phyloP scores from a whole-genome alignment of 768 basidiomycete genomes.

The Mrakia gelida region DNA sequence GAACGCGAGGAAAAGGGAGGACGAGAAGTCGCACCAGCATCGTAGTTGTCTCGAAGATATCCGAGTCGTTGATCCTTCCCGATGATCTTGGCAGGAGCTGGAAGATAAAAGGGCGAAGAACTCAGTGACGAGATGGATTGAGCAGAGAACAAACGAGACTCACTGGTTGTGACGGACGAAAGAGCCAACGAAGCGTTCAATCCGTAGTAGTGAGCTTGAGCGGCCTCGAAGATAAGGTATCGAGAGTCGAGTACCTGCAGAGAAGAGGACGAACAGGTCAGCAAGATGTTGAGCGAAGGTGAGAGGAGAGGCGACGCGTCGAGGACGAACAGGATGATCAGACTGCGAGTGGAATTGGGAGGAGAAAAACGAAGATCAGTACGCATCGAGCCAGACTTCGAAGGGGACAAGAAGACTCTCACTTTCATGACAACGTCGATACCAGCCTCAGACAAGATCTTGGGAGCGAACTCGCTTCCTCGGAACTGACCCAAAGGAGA shows the following conservation, averaged over 20 bases:
- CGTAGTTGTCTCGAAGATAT: conserved; percentile 63
- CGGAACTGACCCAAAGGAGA: conserved; percentile 37
- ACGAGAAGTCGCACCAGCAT: conserved; percentile 47
- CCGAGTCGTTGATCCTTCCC: conserved; percentile 78
- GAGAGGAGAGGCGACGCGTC: no score
- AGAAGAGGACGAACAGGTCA: no score
- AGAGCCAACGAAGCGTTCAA: conserved; percentile 62
- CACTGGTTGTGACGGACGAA: conserved; percentile 39
- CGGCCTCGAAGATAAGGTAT: conserved; percentile 75
- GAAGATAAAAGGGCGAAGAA: no score
- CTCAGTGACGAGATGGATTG: neutral
- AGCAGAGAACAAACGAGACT: neutral
- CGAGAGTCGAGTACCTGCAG: conserved; percentile 53
- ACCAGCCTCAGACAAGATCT: conserved; percentile 63
- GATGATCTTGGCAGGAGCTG: conserved; percentile 63
- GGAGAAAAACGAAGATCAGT: neutral
- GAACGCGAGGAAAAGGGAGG: no score
- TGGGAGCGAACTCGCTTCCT: conserved; percentile 72
- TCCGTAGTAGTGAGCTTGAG: conserved; percentile 68
- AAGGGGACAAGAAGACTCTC: neutral
- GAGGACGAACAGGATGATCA: conserved; percentile 44
- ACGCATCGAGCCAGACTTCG: neutral
- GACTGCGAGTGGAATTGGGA: conserved; percentile 50
- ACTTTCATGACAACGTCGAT: conserved; percentile 66
- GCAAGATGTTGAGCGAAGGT: no score